Evolutionary conservation across 768 basidiomycete genomes (phyloP), one percentile per base, ranked within the genome.

Genomic region (Cystobasidium ongulense): DNA sequence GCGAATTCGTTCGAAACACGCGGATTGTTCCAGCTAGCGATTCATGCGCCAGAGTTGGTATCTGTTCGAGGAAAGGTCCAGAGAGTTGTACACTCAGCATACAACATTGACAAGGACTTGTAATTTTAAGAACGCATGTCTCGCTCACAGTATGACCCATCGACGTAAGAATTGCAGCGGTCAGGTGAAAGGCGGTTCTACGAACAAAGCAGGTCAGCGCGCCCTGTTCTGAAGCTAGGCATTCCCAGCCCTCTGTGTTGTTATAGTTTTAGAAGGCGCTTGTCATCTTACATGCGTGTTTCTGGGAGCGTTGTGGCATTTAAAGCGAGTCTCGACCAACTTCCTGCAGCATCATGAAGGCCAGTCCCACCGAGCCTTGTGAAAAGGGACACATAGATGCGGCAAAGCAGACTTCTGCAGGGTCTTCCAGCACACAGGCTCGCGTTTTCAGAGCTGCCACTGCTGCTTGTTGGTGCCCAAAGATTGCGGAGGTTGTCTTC

Each of bases 281-380:
- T 46, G 43, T 46, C 43, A 46, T 13, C 43, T 46, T 35, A 59
- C 57, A 59, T 59, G 57, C 57, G 57, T 29, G 57, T 59, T 31
- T 59, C 57, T 15, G 17, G 25, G 8, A 27, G 23, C 4, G 33
- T 5, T 5, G 25, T 59, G 11, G 17, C 29, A 15, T 31, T 35
- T 10, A 29, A 5, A 13, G 33, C 33, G 13, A 35, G 29, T 59
- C 33, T 59, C 4, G 33, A 59, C 57, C 57, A 59, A 13, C 33
- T 27, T 21, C 23, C 2, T 21, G 33, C 57, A 4, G 57, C 27
- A 59, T 59, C 57, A 59, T 27, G 29, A 27, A 59, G 57, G 33
- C 57, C 57, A 13, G 25, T 17, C 11, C 57, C 57, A 15, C 4
- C 4, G 8, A 35, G 25, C 29, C 57, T 27, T 27, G 29, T 59